A percentile compares a stretch with the other conserved stretches of the same genome.
Conservation (phyloP, 768 basidiomycete genomes). For the Serendipita indica region DNA sequence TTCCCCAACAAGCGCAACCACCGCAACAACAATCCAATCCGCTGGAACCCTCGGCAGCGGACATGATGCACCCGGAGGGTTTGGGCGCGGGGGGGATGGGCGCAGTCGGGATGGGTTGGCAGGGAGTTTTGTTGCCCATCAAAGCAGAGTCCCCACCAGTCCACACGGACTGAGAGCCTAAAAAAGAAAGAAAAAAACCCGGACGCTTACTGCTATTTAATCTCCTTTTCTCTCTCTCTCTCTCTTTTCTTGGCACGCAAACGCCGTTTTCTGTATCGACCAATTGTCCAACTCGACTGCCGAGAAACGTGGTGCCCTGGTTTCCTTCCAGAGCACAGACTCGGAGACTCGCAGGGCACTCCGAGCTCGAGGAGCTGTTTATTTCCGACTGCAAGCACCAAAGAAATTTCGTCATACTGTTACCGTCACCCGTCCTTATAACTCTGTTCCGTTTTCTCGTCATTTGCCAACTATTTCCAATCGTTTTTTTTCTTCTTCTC, state of each 20-base stretch:
- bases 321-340: background rate
- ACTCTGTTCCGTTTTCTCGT: background rate
- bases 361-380: too few species aligned
- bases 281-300: too few species aligned
- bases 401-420: too few species aligned
- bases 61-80: background rate
- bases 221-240: background rate
- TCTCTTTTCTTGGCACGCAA: background rate
- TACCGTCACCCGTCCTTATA: background rate
- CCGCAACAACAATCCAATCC: background rate
- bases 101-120: slow-evolving; percentile 6
- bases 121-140: slow-evolving; percentile 5
- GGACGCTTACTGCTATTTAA: background rate
- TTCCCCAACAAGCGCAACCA: background rate
- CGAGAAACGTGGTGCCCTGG: too few species aligned
- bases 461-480: background rate
- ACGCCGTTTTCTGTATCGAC: background rate
- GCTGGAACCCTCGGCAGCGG: background rate
- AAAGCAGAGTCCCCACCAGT: slow-evolving; percentile 8
- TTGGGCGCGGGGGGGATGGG: background rate
- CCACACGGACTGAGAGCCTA: slow-evolving; percentile 1
- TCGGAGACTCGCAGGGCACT: background rate
- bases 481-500: background rate
- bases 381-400: too few species aligned
- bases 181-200: too few species aligned